Percentiles rank a stretch among this genome's conserved stretches.
These are phyloP conservation scores for Ogataea neopini DNA, from an alignment of 805 yeast species.

Conservation along the genomic window DNA sequence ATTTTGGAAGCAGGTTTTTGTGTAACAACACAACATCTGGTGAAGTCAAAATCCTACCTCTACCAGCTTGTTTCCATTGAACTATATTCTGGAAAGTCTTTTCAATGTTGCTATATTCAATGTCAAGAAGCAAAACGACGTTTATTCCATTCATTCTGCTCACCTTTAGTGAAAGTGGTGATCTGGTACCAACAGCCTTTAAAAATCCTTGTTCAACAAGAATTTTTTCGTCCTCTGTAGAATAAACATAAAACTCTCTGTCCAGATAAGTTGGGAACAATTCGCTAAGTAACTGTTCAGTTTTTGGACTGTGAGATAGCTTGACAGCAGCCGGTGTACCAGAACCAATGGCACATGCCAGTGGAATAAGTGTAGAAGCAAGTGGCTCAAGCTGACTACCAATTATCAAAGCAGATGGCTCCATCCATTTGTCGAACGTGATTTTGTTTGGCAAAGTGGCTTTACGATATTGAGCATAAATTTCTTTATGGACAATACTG, in stretches of 20 bases:
- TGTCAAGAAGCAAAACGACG: conserved; percentile 9
- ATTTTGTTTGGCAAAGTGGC: conserved; percentile 4
- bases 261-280: conserved; percentile 9
- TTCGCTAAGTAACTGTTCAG: conserved; percentile 3
- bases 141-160: conserved; percentile 9
- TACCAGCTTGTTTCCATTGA: conserved; percentile 6
- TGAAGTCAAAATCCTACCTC: conserved; percentile 6
- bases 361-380: conserved; percentile 9
- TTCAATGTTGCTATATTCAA: background rate
- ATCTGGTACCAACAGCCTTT: conserved; percentile 8
- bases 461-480: conserved; percentile 5
- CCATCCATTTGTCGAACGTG: conserved; percentile 9
- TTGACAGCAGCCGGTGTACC: conserved; percentile 10
- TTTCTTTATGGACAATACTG: background rate
- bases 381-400: conserved; percentile 9
- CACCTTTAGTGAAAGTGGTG: conserved; percentile 2
- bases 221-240: conserved; percentile 1
- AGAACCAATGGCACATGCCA: conserved; percentile 8
- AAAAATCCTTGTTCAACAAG: conserved; percentile 4
- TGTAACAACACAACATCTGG: conserved; percentile 11
- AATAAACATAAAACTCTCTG: conserved; percentile 8
- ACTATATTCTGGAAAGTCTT: background rate
- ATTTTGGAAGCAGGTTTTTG: background rate
- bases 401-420: conserved; percentile 7
- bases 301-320: conserved; percentile 3